phyloP scores from a whole-genome alignment of 2,329 filamentous ascomycete species.

The Penicillium sp. region DNA sequence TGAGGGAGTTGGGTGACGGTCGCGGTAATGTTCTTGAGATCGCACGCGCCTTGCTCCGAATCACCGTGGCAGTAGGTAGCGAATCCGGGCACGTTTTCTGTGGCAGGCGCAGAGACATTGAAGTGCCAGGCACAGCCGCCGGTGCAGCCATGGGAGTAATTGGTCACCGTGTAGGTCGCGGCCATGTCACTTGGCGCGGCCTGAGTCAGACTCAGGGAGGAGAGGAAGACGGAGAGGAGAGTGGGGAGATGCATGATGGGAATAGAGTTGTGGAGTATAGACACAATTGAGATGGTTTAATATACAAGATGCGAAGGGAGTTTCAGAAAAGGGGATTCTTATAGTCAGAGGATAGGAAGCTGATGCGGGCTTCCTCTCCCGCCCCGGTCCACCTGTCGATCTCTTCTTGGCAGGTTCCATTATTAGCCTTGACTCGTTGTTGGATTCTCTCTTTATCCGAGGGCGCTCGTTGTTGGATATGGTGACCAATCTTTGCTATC shows the following conservation, averaged over 20 bases:
- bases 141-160: conserved; percentile 31
- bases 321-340: no score
- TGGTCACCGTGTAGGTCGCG: conserved; percentile 30
- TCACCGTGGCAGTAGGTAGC: conserved; percentile 31
- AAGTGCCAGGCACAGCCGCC: conserved; percentile 33
- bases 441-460: not conserved
- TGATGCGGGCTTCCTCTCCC: not conserved
- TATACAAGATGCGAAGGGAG: no score
- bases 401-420: no score
- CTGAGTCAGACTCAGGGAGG: conserved; percentile 19
- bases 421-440: no score
- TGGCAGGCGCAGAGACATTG: conserved; percentile 24
- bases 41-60: conserved; percentile 27
- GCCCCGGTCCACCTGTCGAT: no score
- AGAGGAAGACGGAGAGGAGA: conserved; percentile 23
- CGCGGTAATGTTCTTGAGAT: conserved; percentile 17
- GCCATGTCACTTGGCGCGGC: conserved; percentile 15
- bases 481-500: conserved; percentile 5
- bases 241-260: conserved; percentile 28
- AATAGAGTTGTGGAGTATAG: no score
- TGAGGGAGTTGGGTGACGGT: conserved; percentile 16
- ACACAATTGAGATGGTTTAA: no score
- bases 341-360: no score
- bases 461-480: conserved; percentile 3
- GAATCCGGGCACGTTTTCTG: conserved; percentile 31